phyloP scores from a whole-genome alignment of 306 rosid genomes.

The Styphnolobium japonicum region DNA sequence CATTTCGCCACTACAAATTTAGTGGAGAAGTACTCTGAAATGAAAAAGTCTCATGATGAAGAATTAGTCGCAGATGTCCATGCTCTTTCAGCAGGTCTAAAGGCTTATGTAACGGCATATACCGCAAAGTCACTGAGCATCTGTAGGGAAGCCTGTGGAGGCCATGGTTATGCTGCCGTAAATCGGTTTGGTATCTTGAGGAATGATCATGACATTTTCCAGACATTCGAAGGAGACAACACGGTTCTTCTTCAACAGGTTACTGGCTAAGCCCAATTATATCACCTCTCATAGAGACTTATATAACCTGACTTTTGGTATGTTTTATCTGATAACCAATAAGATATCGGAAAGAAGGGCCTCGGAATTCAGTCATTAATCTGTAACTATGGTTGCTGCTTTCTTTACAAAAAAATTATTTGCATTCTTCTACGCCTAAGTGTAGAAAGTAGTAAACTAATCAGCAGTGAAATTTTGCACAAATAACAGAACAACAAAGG shows the following conservation, averaged over 20 bases:
- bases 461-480: background rate
- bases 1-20: slow-evolving; percentile 68
- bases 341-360: background rate
- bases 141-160: slow-evolving; percentile 99
- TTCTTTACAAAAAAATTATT: background rate
- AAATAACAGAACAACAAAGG: background rate
- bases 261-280: slow-evolving; percentile 11
- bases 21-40: slow-evolving; percentile 78
- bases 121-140: slow-evolving; percentile 87
- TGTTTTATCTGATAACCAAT: background rate
- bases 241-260: slow-evolving; percentile 99
- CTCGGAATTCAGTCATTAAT: background rate
- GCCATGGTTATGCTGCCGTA: slow-evolving; percentile 98
- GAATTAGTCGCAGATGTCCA: slow-evolving; percentile 83
- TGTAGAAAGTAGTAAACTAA: background rate
- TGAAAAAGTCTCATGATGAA: slow-evolving; percentile 81
- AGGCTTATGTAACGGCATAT: slow-evolving; percentile 84
- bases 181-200: slow-evolving; percentile 85
- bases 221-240: slow-evolving; percentile 99
- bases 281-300: background rate
- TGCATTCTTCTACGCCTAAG: background rate
- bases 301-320: slow-evolving; percentile 9
- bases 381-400: background rate
- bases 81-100: slow-evolving; percentile 88
- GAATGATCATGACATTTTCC: slow-evolving; percentile 97